Evolutionary conservation across 108 stramenopile genomes (phyloP).

Genomic region (Nitzschia sp.): DNA sequence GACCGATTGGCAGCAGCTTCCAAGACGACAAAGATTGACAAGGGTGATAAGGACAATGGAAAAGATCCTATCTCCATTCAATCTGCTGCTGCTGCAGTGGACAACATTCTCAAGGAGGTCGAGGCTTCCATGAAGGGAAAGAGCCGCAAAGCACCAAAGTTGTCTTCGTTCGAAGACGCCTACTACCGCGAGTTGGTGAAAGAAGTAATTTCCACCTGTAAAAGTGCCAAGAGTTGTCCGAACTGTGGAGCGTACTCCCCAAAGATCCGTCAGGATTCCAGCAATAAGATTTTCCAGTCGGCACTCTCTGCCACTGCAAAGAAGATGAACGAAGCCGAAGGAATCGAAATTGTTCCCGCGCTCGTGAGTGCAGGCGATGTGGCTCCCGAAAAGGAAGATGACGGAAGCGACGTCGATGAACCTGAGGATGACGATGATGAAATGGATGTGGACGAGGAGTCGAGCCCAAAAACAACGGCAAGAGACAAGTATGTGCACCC

Average conservation of each 20-base stretch:
- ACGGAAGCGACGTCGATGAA: constrained; percentile 27
- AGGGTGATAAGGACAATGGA: constrained; percentile 6
- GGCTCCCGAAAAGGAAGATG: constrained; percentile 32
- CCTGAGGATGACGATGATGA: constrained; percentile 40
- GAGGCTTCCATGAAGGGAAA: neutral
- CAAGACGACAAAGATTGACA: constrained; percentile 18
- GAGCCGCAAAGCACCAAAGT: neutral
- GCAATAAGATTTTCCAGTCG: constrained; percentile 91
- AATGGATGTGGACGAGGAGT: constrained; percentile 34
- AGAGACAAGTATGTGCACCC: constrained; percentile 90
- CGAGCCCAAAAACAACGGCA: neutral
- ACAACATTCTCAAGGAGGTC: constrained; percentile 37
- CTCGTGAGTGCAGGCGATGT: constrained; percentile 25
- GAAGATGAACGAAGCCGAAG: constrained; percentile 59
- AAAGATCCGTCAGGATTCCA: constrained; percentile 91
- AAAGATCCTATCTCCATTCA: constrained; percentile 19
- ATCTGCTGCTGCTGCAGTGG: constrained; percentile 25
- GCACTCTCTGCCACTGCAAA: constrained; percentile 41
- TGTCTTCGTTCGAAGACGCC: constrained; percentile 64
- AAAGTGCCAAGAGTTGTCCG: constrained; percentile 65
- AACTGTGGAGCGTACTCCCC: constrained; percentile 88
- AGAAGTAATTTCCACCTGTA: constrained; percentile 67
- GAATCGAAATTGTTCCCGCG: constrained; percentile 67
- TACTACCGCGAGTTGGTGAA: constrained; percentile 56
- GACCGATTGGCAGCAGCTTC: constrained; percentile 43